Percentiles rank a stretch among this genome's conserved stretches.
These are phyloP conservation scores for Trifolium repens DNA, from an alignment of 306 rosid genomes.

Conservation along the genomic window DNA sequence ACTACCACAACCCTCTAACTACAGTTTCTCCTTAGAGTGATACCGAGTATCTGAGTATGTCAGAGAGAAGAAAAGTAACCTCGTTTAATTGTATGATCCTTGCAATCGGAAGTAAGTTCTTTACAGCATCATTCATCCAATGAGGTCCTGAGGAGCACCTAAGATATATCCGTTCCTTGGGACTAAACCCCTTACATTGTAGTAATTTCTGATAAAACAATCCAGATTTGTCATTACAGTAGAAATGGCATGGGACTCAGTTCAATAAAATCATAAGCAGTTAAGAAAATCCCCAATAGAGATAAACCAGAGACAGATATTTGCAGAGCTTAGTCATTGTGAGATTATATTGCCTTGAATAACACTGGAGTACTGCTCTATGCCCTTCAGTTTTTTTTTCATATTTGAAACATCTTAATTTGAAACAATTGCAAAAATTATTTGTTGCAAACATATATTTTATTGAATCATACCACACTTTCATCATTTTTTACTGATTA, in stretches of 20 bases:
- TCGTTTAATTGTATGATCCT: slow-evolving; percentile 75
- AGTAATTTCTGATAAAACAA: slow-evolving; percentile 60
- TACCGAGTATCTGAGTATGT: slow-evolving; percentile 31
- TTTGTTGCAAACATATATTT: slow-evolving; percentile 9
- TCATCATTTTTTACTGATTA: background rate
- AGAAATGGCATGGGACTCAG: slow-evolving; percentile 28
- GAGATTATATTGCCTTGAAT: slow-evolving; percentile 13
- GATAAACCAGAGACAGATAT: slow-evolving; percentile 16
- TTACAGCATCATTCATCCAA: slow-evolving; percentile 50
- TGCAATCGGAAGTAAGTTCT: slow-evolving; percentile 64
- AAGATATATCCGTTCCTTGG: slow-evolving; percentile 60
- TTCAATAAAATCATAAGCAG: slow-evolving; percentile 15
- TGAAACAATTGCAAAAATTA: slow-evolving; percentile 12
- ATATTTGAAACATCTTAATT: slow-evolving; percentile 31
- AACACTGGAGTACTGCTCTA: slow-evolving; percentile 14
- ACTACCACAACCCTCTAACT: slow-evolving; percentile 25
- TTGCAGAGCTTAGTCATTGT: slow-evolving; percentile 2
- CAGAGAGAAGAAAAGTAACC: slow-evolving; percentile 54
- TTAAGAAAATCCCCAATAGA: slow-evolving; percentile 7
- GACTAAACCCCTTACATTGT: slow-evolving; percentile 59
- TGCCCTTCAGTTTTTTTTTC: slow-evolving; percentile 14
- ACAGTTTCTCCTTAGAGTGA: slow-evolving; percentile 29
- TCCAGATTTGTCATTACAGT: slow-evolving; percentile 27
- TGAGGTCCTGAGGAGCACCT: slow-evolving; percentile 44
- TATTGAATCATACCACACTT: slow-evolving; percentile 30